These are phyloP conservation scores for Pichia sp. DNA, from an alignment of 1,139 yeast species.

Conservation along the genomic window DNA sequence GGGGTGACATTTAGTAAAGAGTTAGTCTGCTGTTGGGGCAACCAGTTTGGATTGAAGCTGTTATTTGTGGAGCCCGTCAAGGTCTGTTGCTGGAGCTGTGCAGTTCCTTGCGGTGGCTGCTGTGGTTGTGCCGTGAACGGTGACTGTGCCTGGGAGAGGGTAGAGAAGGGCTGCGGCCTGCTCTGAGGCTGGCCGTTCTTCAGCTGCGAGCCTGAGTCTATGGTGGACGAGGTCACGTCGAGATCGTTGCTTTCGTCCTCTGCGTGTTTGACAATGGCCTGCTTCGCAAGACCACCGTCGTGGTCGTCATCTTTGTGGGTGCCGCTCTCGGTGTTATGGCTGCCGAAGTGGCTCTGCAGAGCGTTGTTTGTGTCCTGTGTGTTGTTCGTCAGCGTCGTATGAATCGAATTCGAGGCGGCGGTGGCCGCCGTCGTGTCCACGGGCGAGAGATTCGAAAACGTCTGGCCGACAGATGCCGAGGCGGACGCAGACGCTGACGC, in stretches of 20 bases:
- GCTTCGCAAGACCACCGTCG: too few relatives aligned
- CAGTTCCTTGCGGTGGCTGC: not conserved
- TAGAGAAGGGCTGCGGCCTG: not conserved
- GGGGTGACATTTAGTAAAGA: constrained; percentile 50
- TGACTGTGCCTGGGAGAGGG: not conserved
- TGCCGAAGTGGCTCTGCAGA: not conserved
- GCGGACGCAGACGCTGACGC: not conserved
- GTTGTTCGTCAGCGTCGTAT: not conserved
- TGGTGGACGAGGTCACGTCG: too few relatives aligned
- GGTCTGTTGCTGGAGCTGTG: constrained; percentile 13
- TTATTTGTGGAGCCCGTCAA: constrained; percentile 16
- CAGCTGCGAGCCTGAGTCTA: not conserved
- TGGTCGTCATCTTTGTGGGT: too few relatives aligned
- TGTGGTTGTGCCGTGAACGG: not conserved
- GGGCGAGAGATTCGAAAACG: constrained; percentile 3
- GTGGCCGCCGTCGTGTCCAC: constrained; percentile 10
- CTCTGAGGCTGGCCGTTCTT: not conserved
- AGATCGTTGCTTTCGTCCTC: too few relatives aligned
- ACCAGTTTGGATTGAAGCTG: constrained; percentile 36
- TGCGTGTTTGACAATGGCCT: too few relatives aligned
- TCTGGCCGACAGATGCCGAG: constrained; percentile 3
- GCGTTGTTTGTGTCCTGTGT: not conserved
- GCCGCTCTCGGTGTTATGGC: not conserved
- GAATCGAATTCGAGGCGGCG: constrained; percentile 6
- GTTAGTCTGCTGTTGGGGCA: constrained; percentile 31